Evolutionary conservation across 2,329 filamentous ascomycete species (phyloP), one percentile per base, ranked within the genome.

Genomic region (Colletotrichum tofieldiae): DNA sequence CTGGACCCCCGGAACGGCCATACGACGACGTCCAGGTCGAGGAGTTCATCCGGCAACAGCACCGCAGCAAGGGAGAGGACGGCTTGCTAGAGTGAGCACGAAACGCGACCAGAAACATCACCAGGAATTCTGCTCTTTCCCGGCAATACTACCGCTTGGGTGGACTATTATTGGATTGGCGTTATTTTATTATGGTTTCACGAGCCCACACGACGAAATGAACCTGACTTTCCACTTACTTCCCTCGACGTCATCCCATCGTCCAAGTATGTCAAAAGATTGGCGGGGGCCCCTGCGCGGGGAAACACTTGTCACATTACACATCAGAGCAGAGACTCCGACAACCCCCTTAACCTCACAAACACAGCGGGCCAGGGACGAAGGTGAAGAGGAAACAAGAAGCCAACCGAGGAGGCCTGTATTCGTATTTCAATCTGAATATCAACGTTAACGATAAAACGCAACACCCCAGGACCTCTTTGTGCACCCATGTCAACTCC

Each of bases 31-130:
- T 76, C 6, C 83, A 86, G 75, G 88, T 89, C 61, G 86, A 87
- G 72, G 84, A 87, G 37, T 89, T 89, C 71, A 79, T 89, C 41
- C 82, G 85, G 61, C 86, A 88, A 60, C 87, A 89, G 78, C 86
- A 89, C 75, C 78, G 83, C 49, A 89, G 86, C 77, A 84, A 83
- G 72, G 80, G 76, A 39, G 74, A 79, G 14, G 78, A 81, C 32
- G 77, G 76, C 8, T 56, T 79, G 26, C 67, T 78, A 62, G 64
- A 77, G 68, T 54, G 60, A 75, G 11, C 45, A 66, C 35, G 45
- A 56, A 49, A 11, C 51, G n/a, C 51, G 23, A 43, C 41, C 35
- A 51, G 35, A 58, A 39, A n/a, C 29, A 65, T 23, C 41, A 3
- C 43, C 32, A 37, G 7, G 29, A 20, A n/a, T 35, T 37, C 39